phyloP scores from a whole-genome alignment of 768 basidiomycete genomes.

The Mycena galopus region DNA sequence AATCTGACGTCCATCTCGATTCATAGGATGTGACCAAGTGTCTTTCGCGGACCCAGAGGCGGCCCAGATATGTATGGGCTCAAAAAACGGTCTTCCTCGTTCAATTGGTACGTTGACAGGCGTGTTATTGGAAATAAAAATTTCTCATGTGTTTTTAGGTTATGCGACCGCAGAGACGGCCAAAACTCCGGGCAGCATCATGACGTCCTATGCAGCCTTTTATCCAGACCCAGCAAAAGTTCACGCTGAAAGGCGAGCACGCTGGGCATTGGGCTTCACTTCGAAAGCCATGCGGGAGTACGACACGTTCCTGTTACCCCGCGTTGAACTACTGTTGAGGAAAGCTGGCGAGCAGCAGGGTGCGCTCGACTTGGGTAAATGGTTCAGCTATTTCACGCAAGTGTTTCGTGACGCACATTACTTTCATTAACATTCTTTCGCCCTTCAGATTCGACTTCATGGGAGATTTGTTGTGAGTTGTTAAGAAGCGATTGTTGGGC shows the following conservation, averaged over 20 bases:
- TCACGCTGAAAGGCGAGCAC: slow-evolving; percentile 7
- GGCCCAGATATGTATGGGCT: slow-evolving; percentile 6
- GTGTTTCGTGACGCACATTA: too few species aligned
- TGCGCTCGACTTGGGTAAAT: slow-evolving; percentile 6
- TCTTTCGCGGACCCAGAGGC: slow-evolving; percentile 13
- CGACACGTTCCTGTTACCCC: slow-evolving; percentile 17
- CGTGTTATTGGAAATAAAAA: not conserved
- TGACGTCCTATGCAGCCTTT: slow-evolving; percentile 6
- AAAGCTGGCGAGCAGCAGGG: slow-evolving; percentile 12
- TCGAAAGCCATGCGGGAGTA: slow-evolving; percentile 10
- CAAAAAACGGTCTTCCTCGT: slow-evolving; percentile 1
- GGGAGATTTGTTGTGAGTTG: slow-evolving; percentile 5
- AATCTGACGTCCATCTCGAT: not conserved
- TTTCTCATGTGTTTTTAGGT: not conserved
- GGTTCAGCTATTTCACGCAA: slow-evolving; percentile 19
- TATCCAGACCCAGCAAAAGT: slow-evolving; percentile 17
- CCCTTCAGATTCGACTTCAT: slow-evolving; percentile 20
- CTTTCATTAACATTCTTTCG: too few species aligned
- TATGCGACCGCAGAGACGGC: slow-evolving; percentile 1
- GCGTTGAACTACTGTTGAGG: slow-evolving; percentile 5
- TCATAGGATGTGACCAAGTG: slow-evolving; percentile 5
- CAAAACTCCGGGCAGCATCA: slow-evolving; percentile 19
- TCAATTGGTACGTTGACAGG: not conserved
- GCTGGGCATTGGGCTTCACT: slow-evolving; percentile 22
- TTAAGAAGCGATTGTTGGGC: not conserved